phyloP scores from a whole-genome alignment of 192 early-diverging fungal species.

The Umbelopsis sp. region DNA sequence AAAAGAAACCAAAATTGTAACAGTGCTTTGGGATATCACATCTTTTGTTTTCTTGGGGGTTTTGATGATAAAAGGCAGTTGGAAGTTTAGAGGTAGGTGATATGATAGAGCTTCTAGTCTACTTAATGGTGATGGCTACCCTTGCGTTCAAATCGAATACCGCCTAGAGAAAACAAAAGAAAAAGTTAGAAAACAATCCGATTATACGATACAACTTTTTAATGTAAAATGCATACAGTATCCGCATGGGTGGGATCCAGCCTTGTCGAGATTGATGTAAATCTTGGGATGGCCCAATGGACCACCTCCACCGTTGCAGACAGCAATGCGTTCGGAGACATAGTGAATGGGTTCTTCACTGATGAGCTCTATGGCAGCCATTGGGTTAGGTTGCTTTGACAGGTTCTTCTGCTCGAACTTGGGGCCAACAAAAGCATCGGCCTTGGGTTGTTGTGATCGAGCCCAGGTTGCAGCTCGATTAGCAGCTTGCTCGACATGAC shows the following conservation, averaged over 20 bases:
- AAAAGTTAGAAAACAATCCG: background rate
- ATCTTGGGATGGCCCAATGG: constrained; percentile 92
- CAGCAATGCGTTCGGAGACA: constrained; percentile 71
- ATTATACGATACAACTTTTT: background rate
- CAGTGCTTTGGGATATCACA: too few relatives aligned
- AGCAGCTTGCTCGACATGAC: constrained; percentile 60
- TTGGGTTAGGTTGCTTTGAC: constrained; percentile 83
- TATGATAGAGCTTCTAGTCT: background rate
- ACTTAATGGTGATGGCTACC: constrained; percentile 67
- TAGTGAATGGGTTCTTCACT: constrained; percentile 82
- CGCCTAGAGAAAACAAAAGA: constrained; percentile 53
- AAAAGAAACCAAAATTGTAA: too few relatives aligned
- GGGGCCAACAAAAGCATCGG: constrained; percentile 70
- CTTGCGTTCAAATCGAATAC: constrained; percentile 75
- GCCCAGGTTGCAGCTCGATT: constrained; percentile 82
- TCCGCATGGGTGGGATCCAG: constrained; percentile 73
- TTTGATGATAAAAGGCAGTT: constrained; percentile 11
- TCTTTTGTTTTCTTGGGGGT: background rate
- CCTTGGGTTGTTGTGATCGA: constrained; percentile 69
- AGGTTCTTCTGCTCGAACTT: constrained; percentile 87
- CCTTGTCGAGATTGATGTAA: constrained; percentile 85
- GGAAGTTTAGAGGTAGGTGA: constrained; percentile 1
- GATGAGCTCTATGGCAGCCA: constrained; percentile 92
- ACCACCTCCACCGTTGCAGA: constrained; percentile 92
- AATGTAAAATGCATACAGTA: constrained; percentile 61